Evolutionary conservation across 805 yeast species (phyloP), one percentile per base, ranked within the genome.

Genomic region (Lachancea meyersii): DNA sequence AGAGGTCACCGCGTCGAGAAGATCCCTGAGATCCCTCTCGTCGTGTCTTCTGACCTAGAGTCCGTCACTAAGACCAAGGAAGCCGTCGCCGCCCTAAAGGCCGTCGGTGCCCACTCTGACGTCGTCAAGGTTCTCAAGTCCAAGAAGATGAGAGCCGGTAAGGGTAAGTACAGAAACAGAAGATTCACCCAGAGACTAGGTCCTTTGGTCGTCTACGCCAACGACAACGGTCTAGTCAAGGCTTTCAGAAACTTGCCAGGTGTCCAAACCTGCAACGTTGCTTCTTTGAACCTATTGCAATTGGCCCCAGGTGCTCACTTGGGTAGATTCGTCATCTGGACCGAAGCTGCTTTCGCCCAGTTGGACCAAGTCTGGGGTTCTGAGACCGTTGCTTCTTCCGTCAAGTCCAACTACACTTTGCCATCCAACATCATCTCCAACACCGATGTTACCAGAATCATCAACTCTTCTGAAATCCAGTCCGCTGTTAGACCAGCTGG

Each of bases 221-320:
- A 89, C 77, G 97, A 94, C 83, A 86, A 89, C 71, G 97, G 97
- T 79, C 67, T 93, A 49, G 94, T 84, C 70, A 86, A 87, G 81
- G 98, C 98, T 55, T 87, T 93, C 82, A 89, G 97, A 86, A 93
- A 93, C 86, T 77, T 93, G 60, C 98, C 98, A 75, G 98, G 98
- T 85, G 97, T 93, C 61, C 98, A 93, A 80, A 82, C 96, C 67
- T 81, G 91, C 65, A 77, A 82, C 71, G 98, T 93, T 64, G 76
- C 83, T 65, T 77, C 89, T 69, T 80, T 93, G 67, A 93, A 93
- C 77, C 79, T 93, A 65, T 83, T 93, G 71, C 97, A 91, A 80
- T 85, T 93, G 68, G 98, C 98, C 65, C 98, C 98, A 74, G 98
- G 98, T 84, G 95, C 97, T 70, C 98, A 93, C 81, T 79, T 93